Percentiles rank a stretch among this genome's conserved stretches.
These are phyloP conservation scores for Rhododendron griersonianum DNA, from an alignment of 148 eudicot species.

Conservation along the genomic window DNA sequence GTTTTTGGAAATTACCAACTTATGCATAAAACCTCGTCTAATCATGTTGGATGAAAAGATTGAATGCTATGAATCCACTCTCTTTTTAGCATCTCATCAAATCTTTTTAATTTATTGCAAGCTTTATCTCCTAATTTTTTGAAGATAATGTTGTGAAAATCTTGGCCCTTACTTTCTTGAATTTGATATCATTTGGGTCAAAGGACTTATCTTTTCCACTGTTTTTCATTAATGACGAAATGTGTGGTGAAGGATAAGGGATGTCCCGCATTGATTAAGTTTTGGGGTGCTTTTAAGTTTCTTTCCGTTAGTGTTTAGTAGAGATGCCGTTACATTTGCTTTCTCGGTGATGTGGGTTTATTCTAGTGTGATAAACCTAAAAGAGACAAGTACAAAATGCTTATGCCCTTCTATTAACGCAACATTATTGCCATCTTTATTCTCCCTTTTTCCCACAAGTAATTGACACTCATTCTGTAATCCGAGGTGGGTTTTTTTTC, in stretches of 20 bases:
- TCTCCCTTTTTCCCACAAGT: background rate
- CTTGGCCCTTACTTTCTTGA: background rate
- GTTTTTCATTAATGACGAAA: background rate
- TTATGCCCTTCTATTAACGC: background rate
- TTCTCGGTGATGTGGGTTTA: background rate
- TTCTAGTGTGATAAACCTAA: constrained; percentile 2
- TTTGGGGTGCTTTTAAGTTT: background rate
- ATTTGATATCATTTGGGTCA: background rate
- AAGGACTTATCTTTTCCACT: background rate
- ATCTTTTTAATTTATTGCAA: background rate
- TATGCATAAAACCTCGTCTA: background rate
- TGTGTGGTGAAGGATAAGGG: background rate
- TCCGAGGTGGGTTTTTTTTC: background rate
- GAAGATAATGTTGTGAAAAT: background rate
- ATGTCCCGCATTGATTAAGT: constrained; percentile 4
- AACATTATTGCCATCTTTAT: constrained; percentile 2
- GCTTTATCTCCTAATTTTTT: background rate
- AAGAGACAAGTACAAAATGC: constrained; percentile 1
- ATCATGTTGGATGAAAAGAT: background rate
- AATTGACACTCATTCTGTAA: background rate
- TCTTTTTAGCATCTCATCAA: background rate
- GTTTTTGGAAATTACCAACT: background rate
- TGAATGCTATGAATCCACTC: background rate
- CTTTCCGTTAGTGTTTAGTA: background rate
- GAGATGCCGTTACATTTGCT: constrained; percentile 7